Conservation (phyloP, 495 filamentous ascomycete genomes). For the Hyphodiscus hymeniophilus region DNA sequence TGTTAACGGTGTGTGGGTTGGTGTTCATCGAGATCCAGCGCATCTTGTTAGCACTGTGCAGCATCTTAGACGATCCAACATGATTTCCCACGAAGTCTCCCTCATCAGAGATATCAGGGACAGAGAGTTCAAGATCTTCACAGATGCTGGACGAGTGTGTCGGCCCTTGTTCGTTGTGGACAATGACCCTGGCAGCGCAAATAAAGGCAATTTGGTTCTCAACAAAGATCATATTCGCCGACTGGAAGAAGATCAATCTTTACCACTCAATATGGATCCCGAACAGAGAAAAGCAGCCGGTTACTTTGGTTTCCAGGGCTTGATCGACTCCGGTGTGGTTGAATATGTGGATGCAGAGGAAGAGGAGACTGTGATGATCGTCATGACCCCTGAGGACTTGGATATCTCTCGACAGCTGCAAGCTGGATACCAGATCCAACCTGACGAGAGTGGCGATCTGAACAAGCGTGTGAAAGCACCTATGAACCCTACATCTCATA, state of each 20-base stretch:
- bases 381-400: slow-evolving; percentile 95
- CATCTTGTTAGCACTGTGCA: slow-evolving; percentile 71
- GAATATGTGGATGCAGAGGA: slow-evolving; percentile 98
- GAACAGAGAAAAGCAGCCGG: slow-evolving; percentile 47
- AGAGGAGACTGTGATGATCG: slow-evolving; percentile 97
- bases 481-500: slow-evolving; percentile 72
- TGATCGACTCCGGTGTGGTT: slow-evolving; percentile 72
- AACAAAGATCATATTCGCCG: slow-evolving; percentile 69
- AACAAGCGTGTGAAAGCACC: slow-evolving; percentile 82
- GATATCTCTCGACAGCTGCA: slow-evolving; percentile 60
- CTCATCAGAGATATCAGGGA: slow-evolving; percentile 92
- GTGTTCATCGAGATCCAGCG: slow-evolving; percentile 75
- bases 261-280: slow-evolving; percentile 45
- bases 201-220: slow-evolving; percentile 69
- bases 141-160: slow-evolving; percentile 90
- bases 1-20: slow-evolving; percentile 96
- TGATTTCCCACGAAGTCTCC: slow-evolving; percentile 83
- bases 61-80: slow-evolving; percentile 59
- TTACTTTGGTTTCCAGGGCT: slow-evolving; percentile 78
- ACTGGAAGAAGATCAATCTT: slow-evolving; percentile 53
- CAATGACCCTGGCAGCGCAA: slow-evolving; percentile 57
- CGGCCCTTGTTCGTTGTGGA: slow-evolving; percentile 88
- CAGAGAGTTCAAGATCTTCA: slow-evolving; percentile 97
- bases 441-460: slow-evolving; percentile 29
- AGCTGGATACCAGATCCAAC: slow-evolving; percentile 55